These are phyloP conservation scores for Aotearoamyces nothofagi DNA, from an alignment of 2,329 filamentous ascomycete genomes.

Conservation along the genomic window DNA sequence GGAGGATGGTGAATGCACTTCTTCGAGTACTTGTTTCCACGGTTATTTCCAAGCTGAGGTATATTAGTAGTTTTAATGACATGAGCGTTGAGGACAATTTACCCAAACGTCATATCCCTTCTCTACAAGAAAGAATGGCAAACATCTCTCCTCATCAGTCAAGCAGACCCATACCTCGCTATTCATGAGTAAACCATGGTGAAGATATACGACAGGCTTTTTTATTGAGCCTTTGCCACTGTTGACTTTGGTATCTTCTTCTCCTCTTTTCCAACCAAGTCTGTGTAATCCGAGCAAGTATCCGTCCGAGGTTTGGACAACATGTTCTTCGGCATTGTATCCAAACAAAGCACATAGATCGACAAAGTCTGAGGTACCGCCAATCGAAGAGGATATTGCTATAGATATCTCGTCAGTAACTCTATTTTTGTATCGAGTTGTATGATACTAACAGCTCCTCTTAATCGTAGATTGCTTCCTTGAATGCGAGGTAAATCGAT, in stretches of 20 bases:
- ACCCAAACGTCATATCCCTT: slow-evolving; percentile 93
- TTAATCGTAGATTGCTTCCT: slow-evolving; percentile 51
- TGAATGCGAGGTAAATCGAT: slow-evolving; percentile 56
- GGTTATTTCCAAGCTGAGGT: slow-evolving; percentile 75
- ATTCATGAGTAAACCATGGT: slow-evolving; percentile 96
- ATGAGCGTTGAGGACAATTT: slow-evolving; percentile 17
- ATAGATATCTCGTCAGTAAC: too few species aligned
- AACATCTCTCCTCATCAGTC: slow-evolving; percentile 69
- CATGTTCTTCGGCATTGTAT: slow-evolving; percentile 90
- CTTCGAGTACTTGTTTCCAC: slow-evolving; percentile 98
- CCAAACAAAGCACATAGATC: slow-evolving; percentile 87
- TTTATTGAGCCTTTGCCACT: slow-evolving; percentile 46
- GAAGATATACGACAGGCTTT: slow-evolving; percentile 85
- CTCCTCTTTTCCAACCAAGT: slow-evolving; percentile 67
- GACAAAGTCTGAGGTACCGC: slow-evolving; percentile 79
- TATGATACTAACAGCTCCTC: too few species aligned
- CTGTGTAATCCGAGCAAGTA: slow-evolving; percentile 85
- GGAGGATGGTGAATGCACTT: slow-evolving; percentile 71
- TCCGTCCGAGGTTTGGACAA: slow-evolving; percentile 87
- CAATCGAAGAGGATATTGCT: slow-evolving; percentile 61
- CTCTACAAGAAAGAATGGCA: slow-evolving; percentile 82
- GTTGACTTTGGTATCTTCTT: slow-evolving; percentile 70
- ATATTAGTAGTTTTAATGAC: slow-evolving; percentile 10
- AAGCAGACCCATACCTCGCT: slow-evolving; percentile 96
- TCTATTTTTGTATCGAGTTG: too few species aligned